phyloP scores from a whole-genome alignment of 257 asterid genomes.

The Nicotiana undulata region DNA sequence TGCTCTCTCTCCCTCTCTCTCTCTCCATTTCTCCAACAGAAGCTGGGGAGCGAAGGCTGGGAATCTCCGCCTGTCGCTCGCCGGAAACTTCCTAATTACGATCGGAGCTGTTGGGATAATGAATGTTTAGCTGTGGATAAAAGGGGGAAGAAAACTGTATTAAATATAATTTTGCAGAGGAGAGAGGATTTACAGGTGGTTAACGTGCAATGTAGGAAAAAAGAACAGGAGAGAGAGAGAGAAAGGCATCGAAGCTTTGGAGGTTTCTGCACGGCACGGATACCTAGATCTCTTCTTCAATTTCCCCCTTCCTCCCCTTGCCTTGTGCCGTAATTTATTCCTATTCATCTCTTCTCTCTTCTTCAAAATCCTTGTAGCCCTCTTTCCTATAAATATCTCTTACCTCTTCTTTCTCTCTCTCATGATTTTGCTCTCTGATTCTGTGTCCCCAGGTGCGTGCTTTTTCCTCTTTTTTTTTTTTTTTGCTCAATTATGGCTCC shows the following conservation, averaged over 20 bases:
- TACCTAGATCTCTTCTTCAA: slow-evolving; percentile 83
- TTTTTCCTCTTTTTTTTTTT: slow-evolving; percentile 7
- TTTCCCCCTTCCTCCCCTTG: slow-evolving; percentile 41
- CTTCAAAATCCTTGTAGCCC: slow-evolving; percentile 12
- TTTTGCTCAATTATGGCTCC: slow-evolving; percentile 1
- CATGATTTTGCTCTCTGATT: slow-evolving; percentile 16
- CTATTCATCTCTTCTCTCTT: slow-evolving; percentile 26
- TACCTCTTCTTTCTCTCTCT: slow-evolving; percentile 6
- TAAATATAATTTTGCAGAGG: slow-evolving; percentile 21
- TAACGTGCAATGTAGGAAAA: slow-evolving; percentile 85
- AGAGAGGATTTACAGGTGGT: slow-evolving; percentile 32
- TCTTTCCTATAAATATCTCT: slow-evolving; percentile 8
- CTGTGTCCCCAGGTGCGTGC: slow-evolving; percentile 27
- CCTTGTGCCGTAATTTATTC: slow-evolving; percentile 87
- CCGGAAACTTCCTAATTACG: slow-evolving; percentile 20
- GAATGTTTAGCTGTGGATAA: slow-evolving; percentile 10
- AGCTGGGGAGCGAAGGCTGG: background rate
- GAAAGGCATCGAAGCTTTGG: slow-evolving; percentile 35
- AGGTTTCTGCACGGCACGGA: slow-evolving; percentile 93
- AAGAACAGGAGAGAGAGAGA: slow-evolving; percentile 19
- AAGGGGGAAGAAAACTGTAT: slow-evolving; percentile 21
- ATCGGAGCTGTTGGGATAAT: background rate
- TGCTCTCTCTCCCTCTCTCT: background rate
- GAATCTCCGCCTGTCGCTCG: slow-evolving; percentile 13
- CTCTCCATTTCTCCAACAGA: background rate